A percentile compares a stretch with the other conserved stretches of the same genome.
phyloP scores from a whole-genome alignment of 495 filamentous ascomycete species.

The Daldinia grandis region DNA sequence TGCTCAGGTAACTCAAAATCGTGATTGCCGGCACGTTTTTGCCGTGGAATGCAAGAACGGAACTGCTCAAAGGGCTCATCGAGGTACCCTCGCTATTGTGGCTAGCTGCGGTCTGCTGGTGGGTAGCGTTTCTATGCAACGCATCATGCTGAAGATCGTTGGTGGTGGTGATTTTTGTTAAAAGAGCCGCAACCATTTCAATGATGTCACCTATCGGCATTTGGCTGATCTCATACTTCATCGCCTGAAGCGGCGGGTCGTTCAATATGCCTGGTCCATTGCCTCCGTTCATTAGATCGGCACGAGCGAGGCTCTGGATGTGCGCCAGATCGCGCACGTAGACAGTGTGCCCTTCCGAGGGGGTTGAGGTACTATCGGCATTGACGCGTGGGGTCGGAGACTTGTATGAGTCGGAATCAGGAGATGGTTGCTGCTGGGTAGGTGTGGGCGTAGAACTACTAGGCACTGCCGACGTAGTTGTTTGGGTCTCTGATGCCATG shows the following conservation, averaged over 20 bases:
- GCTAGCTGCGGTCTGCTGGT: constrained; percentile 56
- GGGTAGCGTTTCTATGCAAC: constrained; percentile 56
- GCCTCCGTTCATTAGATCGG: constrained; percentile 67
- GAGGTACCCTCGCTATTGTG: constrained; percentile 66
- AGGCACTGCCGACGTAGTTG: constrained; percentile 40
- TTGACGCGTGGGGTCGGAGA: constrained; percentile 36
- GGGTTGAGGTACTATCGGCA: constrained; percentile 36
- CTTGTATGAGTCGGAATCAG: constrained; percentile 59
- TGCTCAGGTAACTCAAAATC: constrained; percentile 92
- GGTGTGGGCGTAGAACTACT: constrained; percentile 48
- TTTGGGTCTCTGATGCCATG: constrained; percentile 49
- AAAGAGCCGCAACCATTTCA: constrained; percentile 98
- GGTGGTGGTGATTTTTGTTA: constrained; percentile 97
- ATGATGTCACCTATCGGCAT: constrained; percentile 99
- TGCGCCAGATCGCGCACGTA: constrained; percentile 85
- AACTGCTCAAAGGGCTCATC: constrained; percentile 81
- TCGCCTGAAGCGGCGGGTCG: constrained; percentile 58
- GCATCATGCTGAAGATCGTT: constrained; percentile 93
- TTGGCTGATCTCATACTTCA: constrained; percentile 92
- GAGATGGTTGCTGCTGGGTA: constrained; percentile 63
- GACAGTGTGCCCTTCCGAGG: constrained; percentile 61
- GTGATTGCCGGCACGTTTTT: constrained; percentile 99
- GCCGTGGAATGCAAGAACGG: constrained; percentile 97
- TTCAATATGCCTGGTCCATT: constrained; percentile 58
- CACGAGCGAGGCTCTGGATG: constrained; percentile 86